These are phyloP conservation scores for Beauveria pseudobassiana DNA, from an alignment of 2,329 filamentous ascomycete species.

Conservation along the genomic window DNA sequence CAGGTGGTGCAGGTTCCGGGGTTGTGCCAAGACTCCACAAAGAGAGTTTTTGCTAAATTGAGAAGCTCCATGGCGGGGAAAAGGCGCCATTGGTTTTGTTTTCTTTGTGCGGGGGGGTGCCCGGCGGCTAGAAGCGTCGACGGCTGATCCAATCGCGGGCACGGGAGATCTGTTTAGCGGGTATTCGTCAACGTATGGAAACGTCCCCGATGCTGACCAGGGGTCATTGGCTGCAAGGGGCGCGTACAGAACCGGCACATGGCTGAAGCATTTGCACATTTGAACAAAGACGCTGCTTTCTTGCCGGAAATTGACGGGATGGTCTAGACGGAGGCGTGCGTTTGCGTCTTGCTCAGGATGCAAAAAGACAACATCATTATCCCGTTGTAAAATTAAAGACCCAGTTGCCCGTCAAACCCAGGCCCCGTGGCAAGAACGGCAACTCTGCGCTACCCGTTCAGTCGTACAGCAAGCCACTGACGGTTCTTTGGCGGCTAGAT, in stretches of 20 bases:
- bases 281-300: too few relatives aligned
- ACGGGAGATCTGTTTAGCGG: neutral
- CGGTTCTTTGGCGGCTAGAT: neutral
- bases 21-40: too few relatives aligned
- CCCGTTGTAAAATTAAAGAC: neutral
- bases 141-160: constrained; percentile 1
- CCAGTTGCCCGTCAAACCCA: neutral
- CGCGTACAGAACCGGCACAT: neutral
- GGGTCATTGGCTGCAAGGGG: neutral
- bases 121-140: constrained; percentile 7
- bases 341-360: too few relatives aligned
- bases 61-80: neutral
- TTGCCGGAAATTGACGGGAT: too few relatives aligned
- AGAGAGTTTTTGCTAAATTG: neutral
- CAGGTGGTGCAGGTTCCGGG: too few relatives aligned
- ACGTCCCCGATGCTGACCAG: neutral
- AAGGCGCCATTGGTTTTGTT: neutral
- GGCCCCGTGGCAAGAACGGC: neutral
- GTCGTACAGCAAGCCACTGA: neutral
- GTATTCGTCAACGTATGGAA: neutral
- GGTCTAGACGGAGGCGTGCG: too few relatives aligned
- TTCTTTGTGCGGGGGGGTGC: neutral
- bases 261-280: too few relatives aligned
- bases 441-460: neutral
- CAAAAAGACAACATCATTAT: too few relatives aligned